Evolutionary conservation across 306 rosid genomes (phyloP).

Genomic region (Hippophae tibetana): DNA sequence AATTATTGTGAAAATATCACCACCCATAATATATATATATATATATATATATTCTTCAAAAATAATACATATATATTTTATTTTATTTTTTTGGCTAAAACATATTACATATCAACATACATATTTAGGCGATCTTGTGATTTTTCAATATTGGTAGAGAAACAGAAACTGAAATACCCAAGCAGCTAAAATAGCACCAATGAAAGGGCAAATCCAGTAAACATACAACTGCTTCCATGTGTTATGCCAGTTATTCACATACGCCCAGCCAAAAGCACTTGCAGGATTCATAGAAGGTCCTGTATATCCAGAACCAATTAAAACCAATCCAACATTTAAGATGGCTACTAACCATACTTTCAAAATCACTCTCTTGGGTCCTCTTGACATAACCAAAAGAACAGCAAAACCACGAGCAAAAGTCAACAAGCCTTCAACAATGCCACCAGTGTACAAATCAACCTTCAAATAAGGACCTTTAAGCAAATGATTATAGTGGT

Average conservation of each 20-base stretch:
- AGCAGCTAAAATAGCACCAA: slow-evolving; percentile 45
- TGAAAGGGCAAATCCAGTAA: slow-evolving; percentile 49
- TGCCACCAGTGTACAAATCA: slow-evolving; percentile 44
- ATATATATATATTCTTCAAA: too few relatives aligned
- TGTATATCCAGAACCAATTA: slow-evolving; percentile 34
- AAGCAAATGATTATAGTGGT: slow-evolving; percentile 24
- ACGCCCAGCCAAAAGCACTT: slow-evolving; percentile 74
- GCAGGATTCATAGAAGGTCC: slow-evolving; percentile 78
- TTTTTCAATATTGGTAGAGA: slow-evolving; percentile 25
- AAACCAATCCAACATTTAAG: slow-evolving; percentile 31
- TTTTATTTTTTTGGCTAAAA: too few relatives aligned
- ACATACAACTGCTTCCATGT: slow-evolving; percentile 56
- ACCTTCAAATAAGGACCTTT: slow-evolving; percentile 55
- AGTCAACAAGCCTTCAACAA: slow-evolving; percentile 40
- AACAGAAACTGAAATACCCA: slow-evolving; percentile 25
- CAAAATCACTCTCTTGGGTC: slow-evolving; percentile 40
- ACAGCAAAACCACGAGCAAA: slow-evolving; percentile 30
- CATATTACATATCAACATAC: not conserved
- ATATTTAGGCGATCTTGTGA: slow-evolving; percentile 51
- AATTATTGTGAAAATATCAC: too few relatives aligned
- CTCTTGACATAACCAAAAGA: slow-evolving; percentile 30
- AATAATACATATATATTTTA: too few relatives aligned
- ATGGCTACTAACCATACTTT: slow-evolving; percentile 41
- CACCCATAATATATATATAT: too few relatives aligned
- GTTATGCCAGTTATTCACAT: slow-evolving; percentile 34